Base-by-base conservation (phyloP, 371 early-diverging fungal genomes). In the Smittium culicis region DNA sequence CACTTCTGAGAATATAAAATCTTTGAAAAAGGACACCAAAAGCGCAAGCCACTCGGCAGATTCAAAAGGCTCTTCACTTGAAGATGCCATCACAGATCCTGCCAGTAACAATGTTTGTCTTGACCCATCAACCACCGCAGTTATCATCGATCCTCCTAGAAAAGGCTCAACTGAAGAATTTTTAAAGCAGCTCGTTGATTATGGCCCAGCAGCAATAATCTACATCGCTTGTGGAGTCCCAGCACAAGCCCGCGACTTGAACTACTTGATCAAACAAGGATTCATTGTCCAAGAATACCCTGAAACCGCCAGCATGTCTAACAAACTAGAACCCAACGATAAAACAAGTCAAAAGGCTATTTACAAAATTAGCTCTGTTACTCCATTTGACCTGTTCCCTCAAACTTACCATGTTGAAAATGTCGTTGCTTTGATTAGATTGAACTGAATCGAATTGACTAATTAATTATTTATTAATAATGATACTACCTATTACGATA, bases 381-480 rank as follows among this genome's bases (percentile, higher is more conserved):
- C 79, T 67, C 85, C 85, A 3, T 84, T 87, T 60, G 87, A 87
- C 67, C 78, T 87, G 69, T 87, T 87, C 66, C 87, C 87, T 28
- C 85, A 85, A 69, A 84, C 87, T 27, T 75, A 72, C 58, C 82
- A 85, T 31, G 78, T 82, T 20, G 87, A 87, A 68, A 81, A 77
- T 58, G 81, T 87, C 57, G 75, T 82, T 57, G 81, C 82, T 2
- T 70, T 87, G 34, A 77, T 81, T 16, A 74, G 76, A 33, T 45
- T 45, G 5, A 20, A 45, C 5, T 5, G 20, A 45, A 45, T 45
- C 5, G 45, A 11, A 45, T 45, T 20, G 45, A 5, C 11, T 20
- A 20, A 45, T 45, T 45, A 45, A 45, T 45, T 11, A 45, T 45
- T 45, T 45, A 45, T 45, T 45, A 45, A 45, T 11, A 45, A 45